Evolutionary conservation across 2,329 filamentous ascomycete genomes (phyloP), one percentile per base, ranked within the genome.

Genomic region (Colletotrichum higginsianum): DNA sequence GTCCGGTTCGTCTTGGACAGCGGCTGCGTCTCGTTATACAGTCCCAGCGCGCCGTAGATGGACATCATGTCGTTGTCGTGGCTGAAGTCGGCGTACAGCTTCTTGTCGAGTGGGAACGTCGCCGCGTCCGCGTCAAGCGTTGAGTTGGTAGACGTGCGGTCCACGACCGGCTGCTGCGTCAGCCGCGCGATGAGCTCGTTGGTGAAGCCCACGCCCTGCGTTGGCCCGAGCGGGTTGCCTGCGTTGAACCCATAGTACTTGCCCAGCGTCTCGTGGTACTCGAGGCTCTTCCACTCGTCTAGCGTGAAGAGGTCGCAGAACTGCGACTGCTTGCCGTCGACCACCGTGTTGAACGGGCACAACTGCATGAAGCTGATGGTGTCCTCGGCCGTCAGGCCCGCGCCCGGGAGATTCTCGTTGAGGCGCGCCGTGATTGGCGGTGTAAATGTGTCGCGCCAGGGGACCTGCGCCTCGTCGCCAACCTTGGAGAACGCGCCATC

Each of bases 1-100:
- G 87, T 79, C 35, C 89, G 80, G 8, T 84, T 84, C 3, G 83
- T 84, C 30, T 86, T 86, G 2, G 87, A 85, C 30, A 92, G 82
- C 13, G 86, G 84, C 16, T 79, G 77, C 0, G 90, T 94, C 53
- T 81, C 82, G 75, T 95, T 93, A 82, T 94, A 97, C 35, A 98
- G 83, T 0, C 94, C 93, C 74, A 98, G 79, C 0, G 94, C 94
- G 6, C 90, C 90, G 78, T 93, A 93, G 8, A 97, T 90, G 9
- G 88, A 88, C 40, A 89, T 90, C 90, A 98, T 94, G 78, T 93
- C 91, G 80, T 97, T 98, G 82, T 98, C 95, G 81, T 98, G 95
- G 74, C 91, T 94, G 79, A 98, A 98, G 81, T 98, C 95, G 0
- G 94, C 95, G 78, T 97, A 98, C 1, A 98, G 82, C 13, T 83